Conservation (phyloP, 2,329 filamentous ascomycete genomes). For the Neurospora sp. region DNA sequence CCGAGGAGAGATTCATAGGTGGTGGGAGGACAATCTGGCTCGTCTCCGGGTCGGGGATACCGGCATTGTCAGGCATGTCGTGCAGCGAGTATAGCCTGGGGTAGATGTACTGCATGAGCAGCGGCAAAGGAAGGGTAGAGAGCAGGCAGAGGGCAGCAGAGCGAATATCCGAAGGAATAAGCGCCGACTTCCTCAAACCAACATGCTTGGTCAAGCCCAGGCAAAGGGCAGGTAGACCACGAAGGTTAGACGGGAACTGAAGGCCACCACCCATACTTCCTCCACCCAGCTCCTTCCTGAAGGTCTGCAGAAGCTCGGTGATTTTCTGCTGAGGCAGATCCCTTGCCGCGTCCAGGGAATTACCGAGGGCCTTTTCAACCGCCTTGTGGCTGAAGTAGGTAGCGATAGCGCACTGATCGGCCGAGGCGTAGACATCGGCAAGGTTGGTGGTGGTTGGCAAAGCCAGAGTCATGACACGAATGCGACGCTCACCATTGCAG, state of each 20-base stretch:
- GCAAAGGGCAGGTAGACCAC: slow-evolving; percentile 82
- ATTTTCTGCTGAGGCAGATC: slow-evolving; percentile 88
- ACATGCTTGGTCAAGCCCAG: slow-evolving; percentile 94
- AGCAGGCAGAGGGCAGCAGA: slow-evolving; percentile 87
- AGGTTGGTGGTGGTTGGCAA: slow-evolving; percentile 87
- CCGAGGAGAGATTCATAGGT: slow-evolving; percentile 75
- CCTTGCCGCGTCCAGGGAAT: slow-evolving; percentile 78
- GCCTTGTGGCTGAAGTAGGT: slow-evolving; percentile 97
- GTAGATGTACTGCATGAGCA: slow-evolving; percentile 90
- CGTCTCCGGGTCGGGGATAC: slow-evolving; percentile 72
- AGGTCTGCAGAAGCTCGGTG: slow-evolving; percentile 85
- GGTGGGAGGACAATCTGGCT: slow-evolving; percentile 85
- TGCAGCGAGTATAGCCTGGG: slow-evolving; percentile 77
- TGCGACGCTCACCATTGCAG: slow-evolving; percentile 92
- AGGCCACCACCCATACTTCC: slow-evolving; percentile 92
- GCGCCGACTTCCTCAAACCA: slow-evolving; percentile 81
- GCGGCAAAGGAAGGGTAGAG: slow-evolving; percentile 83
- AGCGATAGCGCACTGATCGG: slow-evolving; percentile 86
- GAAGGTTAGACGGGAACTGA: slow-evolving; percentile 87
- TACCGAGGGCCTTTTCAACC: slow-evolving; percentile 78
- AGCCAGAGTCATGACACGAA: slow-evolving; percentile 85
- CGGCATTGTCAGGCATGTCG: slow-evolving; percentile 93
- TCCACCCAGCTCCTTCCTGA: slow-evolving; percentile 91
- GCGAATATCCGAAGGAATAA: slow-evolving; percentile 87
- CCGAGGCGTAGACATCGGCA: slow-evolving; percentile 86